Percentiles rank a stretch among this genome's conserved stretches.
Conservation (phyloP, 352 stramenopile species). For the Phytophthora cryptogea region DNA sequence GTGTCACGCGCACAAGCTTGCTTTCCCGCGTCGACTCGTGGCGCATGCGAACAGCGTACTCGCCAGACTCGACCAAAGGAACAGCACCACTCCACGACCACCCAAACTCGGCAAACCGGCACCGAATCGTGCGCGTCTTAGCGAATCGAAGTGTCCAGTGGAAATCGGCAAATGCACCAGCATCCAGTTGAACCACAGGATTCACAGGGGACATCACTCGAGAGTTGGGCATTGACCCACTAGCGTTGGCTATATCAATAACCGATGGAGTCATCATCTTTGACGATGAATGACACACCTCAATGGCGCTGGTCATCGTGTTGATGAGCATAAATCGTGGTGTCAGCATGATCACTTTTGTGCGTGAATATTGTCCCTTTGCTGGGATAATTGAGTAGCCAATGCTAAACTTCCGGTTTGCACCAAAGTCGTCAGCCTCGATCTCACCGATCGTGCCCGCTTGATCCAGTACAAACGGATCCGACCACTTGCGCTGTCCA, state of each 20-base stretch:
- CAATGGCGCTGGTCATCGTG: slow-evolving; percentile 63
- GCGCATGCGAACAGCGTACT: slow-evolving; percentile 83
- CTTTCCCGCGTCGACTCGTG: slow-evolving; percentile 82
- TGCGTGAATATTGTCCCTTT: slow-evolving; percentile 80
- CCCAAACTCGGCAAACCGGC: slow-evolving; percentile 69
- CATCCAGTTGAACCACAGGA: slow-evolving; percentile 68
- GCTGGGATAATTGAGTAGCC: slow-evolving; percentile 81
- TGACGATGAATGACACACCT: slow-evolving; percentile 82
- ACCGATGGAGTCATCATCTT: slow-evolving; percentile 53
- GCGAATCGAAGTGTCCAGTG: slow-evolving; percentile 78
- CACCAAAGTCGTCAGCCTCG: slow-evolving; percentile 64
- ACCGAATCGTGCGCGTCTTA: slow-evolving; percentile 78
- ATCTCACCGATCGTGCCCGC: slow-evolving; percentile 76
- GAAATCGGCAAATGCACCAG: slow-evolving; percentile 83
- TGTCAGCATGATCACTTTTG: slow-evolving; percentile 89
- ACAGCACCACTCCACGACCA: slow-evolving; percentile 88
- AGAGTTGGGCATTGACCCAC: slow-evolving; percentile 47
- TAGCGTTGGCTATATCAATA: slow-evolving; percentile 46
- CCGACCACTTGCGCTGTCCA: slow-evolving; percentile 73
- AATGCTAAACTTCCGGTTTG: slow-evolving; percentile 76
- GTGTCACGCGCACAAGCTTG: slow-evolving; percentile 75
- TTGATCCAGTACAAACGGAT: slow-evolving; percentile 74
- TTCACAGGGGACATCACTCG: slow-evolving; percentile 67
- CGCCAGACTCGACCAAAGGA: slow-evolving; percentile 71
- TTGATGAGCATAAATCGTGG: slow-evolving; percentile 88